phyloP scores from a whole-genome alignment of 2,329 filamentous ascomycete species.

The Reticulascus tulasneorum region DNA sequence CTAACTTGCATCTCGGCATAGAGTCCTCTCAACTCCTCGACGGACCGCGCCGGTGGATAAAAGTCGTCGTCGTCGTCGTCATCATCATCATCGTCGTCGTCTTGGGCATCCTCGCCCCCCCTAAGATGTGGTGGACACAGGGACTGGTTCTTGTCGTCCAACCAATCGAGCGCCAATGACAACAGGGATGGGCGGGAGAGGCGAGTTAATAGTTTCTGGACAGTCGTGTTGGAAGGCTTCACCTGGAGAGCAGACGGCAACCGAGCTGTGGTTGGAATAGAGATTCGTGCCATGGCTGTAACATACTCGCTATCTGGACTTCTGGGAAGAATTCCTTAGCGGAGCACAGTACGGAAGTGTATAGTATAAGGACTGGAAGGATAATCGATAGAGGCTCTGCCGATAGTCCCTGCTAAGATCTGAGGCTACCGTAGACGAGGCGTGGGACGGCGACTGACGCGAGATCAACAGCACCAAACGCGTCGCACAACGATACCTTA shows the following conservation, averaged over 20 bases:
- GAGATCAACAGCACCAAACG: no score
- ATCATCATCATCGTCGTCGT: constrained; percentile 46
- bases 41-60: constrained; percentile 63
- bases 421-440: no score
- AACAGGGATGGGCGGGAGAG: constrained; percentile 70
- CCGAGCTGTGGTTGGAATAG: constrained; percentile 67
- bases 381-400: no score
- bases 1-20: constrained; percentile 58
- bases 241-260: constrained; percentile 69
- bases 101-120: constrained; percentile 24
- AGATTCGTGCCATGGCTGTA: constrained; percentile 48
- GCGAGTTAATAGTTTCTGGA: constrained; percentile 63
- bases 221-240: constrained; percentile 58
- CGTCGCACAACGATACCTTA: no score
- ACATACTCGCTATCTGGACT: no score
- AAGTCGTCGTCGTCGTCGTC: constrained; percentile 60
- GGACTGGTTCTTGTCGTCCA: constrained; percentile 60
- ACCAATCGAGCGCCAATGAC: constrained; percentile 72
- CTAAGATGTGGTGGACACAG: constrained; percentile 53
- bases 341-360: no score
- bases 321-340: no score
- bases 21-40: constrained; percentile 62
- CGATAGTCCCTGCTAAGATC: no score
- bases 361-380: no score
- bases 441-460: no score